Evolutionary conservation across 495 filamentous ascomycete species (phyloP).

Genomic region (Aspergillus asperescens): DNA sequence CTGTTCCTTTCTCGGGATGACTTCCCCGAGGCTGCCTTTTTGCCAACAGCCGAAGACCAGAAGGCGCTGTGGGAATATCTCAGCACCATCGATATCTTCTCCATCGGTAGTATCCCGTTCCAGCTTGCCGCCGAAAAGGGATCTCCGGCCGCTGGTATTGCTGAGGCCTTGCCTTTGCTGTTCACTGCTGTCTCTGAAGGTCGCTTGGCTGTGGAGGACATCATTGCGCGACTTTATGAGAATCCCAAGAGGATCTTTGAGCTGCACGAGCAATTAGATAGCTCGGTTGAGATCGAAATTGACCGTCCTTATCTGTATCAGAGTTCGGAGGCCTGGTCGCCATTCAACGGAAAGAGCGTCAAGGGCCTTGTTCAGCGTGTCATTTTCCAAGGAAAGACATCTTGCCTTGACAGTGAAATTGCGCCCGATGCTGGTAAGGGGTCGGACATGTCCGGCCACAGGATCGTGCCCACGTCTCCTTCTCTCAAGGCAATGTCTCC

Average conservation of each 20-base stretch:
- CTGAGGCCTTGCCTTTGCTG: constrained; percentile 71
- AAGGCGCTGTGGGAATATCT: constrained; percentile 75
- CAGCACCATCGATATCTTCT: constrained; percentile 75
- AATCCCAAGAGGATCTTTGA: constrained; percentile 84
- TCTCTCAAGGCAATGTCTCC: constrained; percentile 47
- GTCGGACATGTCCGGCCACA: constrained; percentile 72
- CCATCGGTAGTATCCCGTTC: constrained; percentile 75
- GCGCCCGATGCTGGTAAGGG: constrained; percentile 54
- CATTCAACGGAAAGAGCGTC: constrained; percentile 66
- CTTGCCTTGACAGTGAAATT: constrained; percentile 68
- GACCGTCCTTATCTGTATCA: constrained; percentile 59
- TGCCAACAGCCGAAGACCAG: constrained; percentile 69
- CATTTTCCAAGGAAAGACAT: constrained; percentile 69
- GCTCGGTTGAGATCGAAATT: constrained; percentile 71
- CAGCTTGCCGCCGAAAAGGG: constrained; percentile 63
- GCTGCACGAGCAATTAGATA: constrained; percentile 74
- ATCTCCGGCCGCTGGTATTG: constrained; percentile 60
- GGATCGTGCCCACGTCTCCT: constrained; percentile 52
- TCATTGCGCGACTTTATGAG: constrained; percentile 65
- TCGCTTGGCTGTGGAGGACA: constrained; percentile 66
- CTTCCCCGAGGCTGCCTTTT: constrained; percentile 60
- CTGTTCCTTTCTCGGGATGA: constrained; percentile 74
- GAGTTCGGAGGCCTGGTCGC: constrained; percentile 59
- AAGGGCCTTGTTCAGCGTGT: constrained; percentile 72
- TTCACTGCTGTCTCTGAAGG: constrained; percentile 75